These are phyloP conservation scores for Penicillium ucsense DNA, from an alignment of 495 filamentous ascomycete species.

Conservation along the genomic window DNA sequence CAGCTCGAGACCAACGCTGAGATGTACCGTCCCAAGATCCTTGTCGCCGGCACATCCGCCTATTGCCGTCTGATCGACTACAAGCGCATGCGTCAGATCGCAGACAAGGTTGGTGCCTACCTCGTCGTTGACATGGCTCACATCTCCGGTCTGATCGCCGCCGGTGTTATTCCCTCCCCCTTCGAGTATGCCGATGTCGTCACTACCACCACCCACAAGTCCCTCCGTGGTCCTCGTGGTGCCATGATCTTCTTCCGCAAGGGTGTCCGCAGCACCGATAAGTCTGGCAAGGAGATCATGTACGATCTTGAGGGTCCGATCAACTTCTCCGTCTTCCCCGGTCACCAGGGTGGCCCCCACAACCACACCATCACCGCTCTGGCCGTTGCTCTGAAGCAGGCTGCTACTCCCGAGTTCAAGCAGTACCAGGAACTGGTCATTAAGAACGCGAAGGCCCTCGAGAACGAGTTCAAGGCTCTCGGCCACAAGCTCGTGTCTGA, in stretches of 20 bases:
- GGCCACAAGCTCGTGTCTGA: constrained; percentile 90
- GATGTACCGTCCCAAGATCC: constrained; percentile 89
- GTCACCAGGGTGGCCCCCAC: constrained; percentile 97
- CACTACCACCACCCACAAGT: constrained; percentile 99
- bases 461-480: constrained; percentile 54
- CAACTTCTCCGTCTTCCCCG: constrained; percentile 99
- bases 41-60: constrained; percentile 95
- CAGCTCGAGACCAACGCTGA: constrained; percentile 82
- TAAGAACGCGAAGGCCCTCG: constrained; percentile 84
- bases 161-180: constrained; percentile 86
- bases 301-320: constrained; percentile 95
- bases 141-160: constrained; percentile 92
- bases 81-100: constrained; percentile 90
- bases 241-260: constrained; percentile 99
- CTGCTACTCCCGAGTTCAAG: constrained; percentile 86
- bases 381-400: constrained; percentile 94
- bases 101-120: constrained; percentile 88
- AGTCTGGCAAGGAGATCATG: constrained; percentile 78
- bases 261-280: constrained; percentile 83
- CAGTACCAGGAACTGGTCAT: constrained; percentile 90
- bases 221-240: constrained; percentile 92
- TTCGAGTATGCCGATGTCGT: constrained; percentile 95
- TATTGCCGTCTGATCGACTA: constrained; percentile 99
- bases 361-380: constrained; percentile 99
- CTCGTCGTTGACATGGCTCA: constrained; percentile 97